Evolutionary conservation across 2,329 filamentous ascomycete genomes (phyloP).

Genomic region (Metarhizium guizhouense): DNA sequence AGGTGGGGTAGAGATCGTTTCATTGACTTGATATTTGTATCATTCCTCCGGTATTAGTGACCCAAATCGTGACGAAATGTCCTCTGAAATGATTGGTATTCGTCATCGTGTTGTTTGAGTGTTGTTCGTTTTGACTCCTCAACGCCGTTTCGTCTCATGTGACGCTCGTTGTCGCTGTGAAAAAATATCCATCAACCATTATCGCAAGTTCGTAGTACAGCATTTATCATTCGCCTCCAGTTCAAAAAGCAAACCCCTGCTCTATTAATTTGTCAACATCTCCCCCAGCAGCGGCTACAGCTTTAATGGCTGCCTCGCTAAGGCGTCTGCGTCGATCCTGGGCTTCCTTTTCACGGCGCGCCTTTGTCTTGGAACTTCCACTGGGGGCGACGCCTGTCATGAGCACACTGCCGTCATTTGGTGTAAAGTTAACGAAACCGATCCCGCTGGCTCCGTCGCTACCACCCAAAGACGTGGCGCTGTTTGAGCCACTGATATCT

Average conservation of each 20-base stretch:
- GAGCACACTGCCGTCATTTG: slow-evolving; percentile 66
- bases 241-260: slow-evolving; percentile 38
- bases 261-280: slow-evolving; percentile 47
- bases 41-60: neutral
- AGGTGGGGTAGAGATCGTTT: neutral
- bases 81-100: neutral
- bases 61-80: neutral
- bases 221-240: neutral
- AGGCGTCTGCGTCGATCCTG: slow-evolving; percentile 63
- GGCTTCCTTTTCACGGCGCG: slow-evolving; percentile 81
- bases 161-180: neutral
- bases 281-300: slow-evolving; percentile 62
- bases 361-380: slow-evolving; percentile 89
- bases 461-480: slow-evolving; percentile 15
- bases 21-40: neutral
- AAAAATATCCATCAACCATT: neutral
- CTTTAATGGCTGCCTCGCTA: slow-evolving; percentile 59
- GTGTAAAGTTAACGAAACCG: slow-evolving; percentile 86
- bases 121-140: neutral
- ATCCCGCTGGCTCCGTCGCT: slow-evolving; percentile 25
- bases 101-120: neutral
- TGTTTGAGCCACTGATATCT: slow-evolving; percentile 19
- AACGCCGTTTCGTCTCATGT: neutral
- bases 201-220: neutral
- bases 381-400: slow-evolving; percentile 86